phyloP scores from a whole-genome alignment of 129 eudicot species.

The sunflower (Helianthus annuus) region HanXRQr2.0-SUNRISE NC_035446.2:74362723-74363222 shows the following conservation, averaged over 20 bases:
- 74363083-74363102: not conserved
- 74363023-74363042: not conserved
- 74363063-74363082: conserved; percentile 1
- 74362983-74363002: not conserved
- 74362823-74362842: not conserved
- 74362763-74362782: not conserved
- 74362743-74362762: not conserved
- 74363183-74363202: conserved; percentile 5
- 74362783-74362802: not conserved
- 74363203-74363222: not conserved
- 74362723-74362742: not conserved
- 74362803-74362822: not conserved
- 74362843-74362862: not conserved
- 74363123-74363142: not conserved
- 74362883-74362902: not conserved
- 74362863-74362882: not conserved
- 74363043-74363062: not conserved
- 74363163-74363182: not conserved
- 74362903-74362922: not conserved
- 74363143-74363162: not conserved
- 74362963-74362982: not conserved
- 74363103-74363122: not conserved
- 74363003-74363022: not conserved
- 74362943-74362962: not conserved
- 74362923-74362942: not conserved